Base-by-base conservation (phyloP, 164 flowering plant species). In the Magnolia sinica region DNA sequence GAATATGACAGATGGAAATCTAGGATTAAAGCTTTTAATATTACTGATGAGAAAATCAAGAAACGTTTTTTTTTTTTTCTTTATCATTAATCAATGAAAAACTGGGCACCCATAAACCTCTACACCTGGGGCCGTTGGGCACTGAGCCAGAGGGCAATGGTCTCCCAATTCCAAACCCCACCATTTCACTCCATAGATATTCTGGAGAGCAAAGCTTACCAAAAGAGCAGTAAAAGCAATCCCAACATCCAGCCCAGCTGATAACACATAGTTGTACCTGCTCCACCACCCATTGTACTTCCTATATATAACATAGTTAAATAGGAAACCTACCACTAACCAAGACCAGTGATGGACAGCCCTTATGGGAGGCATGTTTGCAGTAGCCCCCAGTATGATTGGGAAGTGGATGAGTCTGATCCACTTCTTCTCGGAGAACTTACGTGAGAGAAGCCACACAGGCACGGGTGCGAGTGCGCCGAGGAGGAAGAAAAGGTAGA, bases 401-500 rank as follows among this genome's bases (percentile, higher is more conserved):
- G 69, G 69, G 31, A 66, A 8, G 13, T 24, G 82, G 71, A 91
- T 85, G 0, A 81, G 76, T 64, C 27, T 75, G 7, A 90, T 79
- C 93, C 91, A 88, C 74, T 84, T 86, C 50, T 65, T 65, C 23
- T 87, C 76, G 3, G 76, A 68, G 8, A 63, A 73, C 18, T 1
- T 1, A 18, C 27, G 68, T 5, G 19, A 14, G 8, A 64, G 20
- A 1, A 37, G 11, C 76, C 70, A 74, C 19, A 45, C 70, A 0
- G 63, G 11, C 20, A 74, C 70, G 5, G 76, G 13, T n/a, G 37
- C 70, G 4, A 74, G 20, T 14, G 24, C 20, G 2, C 76, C 76
- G 4, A 74, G 27, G 37, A 45, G 29, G 18, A 74, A 65, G 24
- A 73, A 73, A 13, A 18, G 7, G 19, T 63, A 73, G 51, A 50